Evolutionary conservation across 768 basidiomycete species (phyloP).

Genomic region (Boletus coccyginus): DNA sequence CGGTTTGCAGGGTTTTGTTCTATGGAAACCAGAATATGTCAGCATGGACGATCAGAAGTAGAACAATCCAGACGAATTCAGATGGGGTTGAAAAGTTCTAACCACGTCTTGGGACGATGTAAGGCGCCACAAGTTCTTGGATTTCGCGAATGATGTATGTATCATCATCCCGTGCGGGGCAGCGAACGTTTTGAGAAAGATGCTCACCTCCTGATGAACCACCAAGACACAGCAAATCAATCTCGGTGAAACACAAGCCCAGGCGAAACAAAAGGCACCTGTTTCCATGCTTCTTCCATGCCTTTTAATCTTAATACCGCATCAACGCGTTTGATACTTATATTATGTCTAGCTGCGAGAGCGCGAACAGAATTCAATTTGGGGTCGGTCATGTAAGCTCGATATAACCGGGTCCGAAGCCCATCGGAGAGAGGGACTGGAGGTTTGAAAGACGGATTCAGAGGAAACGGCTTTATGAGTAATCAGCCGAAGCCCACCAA

Average conservation of each 20-base stretch:
- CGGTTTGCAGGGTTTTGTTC: constrained; percentile 71
- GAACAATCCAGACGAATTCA: constrained; percentile 35
- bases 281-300: constrained; percentile 65
- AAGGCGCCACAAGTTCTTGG: constrained; percentile 60
- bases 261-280: constrained; percentile 48
- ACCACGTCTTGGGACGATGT: constrained; percentile 58
- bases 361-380: constrained; percentile 51
- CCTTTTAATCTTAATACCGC: constrained; percentile 83
- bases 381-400: constrained; percentile 58
- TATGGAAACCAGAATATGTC: constrained; percentile 25
- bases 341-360: constrained; percentile 58
- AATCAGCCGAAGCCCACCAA: not conserved
- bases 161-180: constrained; percentile 43
- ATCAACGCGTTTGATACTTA: constrained; percentile 77
- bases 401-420: constrained; percentile 56
- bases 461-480: constrained; percentile 68
- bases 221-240: constrained; percentile 7
- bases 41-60: not conserved
- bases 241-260: constrained; percentile 1
- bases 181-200: not conserved
- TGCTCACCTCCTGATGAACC: constrained; percentile 40
- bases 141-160: constrained; percentile 67
- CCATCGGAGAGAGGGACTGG: constrained; percentile 70
- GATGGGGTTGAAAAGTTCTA: constrained; percentile 73
- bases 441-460: constrained; percentile 82